Percentiles rank a stretch among this genome's conserved stretches.
These are phyloP conservation scores for Diaporthe velutina DNA, from an alignment of 2,329 filamentous ascomycete genomes.

Conservation along the genomic window DNA sequence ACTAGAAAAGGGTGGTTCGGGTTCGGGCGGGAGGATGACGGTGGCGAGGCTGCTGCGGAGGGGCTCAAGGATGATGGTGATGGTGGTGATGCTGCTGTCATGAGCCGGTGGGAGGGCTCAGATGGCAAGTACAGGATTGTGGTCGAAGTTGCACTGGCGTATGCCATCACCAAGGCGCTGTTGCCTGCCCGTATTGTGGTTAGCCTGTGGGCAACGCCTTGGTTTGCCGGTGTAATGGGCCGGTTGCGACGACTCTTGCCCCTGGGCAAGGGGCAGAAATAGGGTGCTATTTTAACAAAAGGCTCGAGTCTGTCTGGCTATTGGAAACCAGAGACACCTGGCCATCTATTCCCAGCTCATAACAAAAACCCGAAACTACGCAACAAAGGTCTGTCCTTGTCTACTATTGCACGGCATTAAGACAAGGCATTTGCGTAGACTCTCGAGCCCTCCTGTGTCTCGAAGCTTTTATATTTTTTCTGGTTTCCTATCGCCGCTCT, in stretches of 20 bases:
- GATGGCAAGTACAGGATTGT: constrained; percentile 68
- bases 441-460: neutral
- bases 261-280: constrained; percentile 33
- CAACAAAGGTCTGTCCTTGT: neutral
- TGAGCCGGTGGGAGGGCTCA: constrained; percentile 53
- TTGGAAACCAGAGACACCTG: neutral
- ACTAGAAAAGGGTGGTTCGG: constrained; percentile 85
- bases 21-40: constrained; percentile 54
- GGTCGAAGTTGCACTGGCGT: constrained; percentile 85
- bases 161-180: constrained; percentile 88
- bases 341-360: neutral
- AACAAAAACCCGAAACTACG: neutral
- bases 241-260: constrained; percentile 45
- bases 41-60: constrained; percentile 35
- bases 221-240: constrained; percentile 82
- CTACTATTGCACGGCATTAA: neutral
- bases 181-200: constrained; percentile 81
- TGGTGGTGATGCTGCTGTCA: constrained; percentile 43
- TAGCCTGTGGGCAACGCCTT: constrained; percentile 91
- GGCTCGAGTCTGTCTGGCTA: neutral
- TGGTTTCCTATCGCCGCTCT: constrained; percentile 40
- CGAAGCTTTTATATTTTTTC: constrained; percentile 39
- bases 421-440: neutral
- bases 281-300: neutral
- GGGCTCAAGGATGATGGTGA: constrained; percentile 39